Base-by-base conservation (phyloP, 2,329 filamentous ascomycete genomes). In the Aspergillus pseudoviridinutans region DNA sequence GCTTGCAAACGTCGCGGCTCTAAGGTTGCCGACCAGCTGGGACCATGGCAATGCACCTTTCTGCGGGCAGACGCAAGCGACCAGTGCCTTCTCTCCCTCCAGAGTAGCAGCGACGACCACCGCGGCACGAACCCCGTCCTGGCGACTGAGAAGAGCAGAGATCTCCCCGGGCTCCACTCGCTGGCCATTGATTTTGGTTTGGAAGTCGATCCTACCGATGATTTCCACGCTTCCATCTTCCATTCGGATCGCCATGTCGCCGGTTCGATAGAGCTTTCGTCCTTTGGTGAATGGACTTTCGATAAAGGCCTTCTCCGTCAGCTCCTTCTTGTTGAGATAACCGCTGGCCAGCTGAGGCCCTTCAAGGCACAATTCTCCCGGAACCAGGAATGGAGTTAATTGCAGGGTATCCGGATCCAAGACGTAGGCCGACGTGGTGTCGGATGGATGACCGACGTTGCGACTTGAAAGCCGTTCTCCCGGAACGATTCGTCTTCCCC, bases 151-250 rank as follows among this genome's bases (percentile, higher is more conserved):
- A 28, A 51, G 32, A 12, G 35, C n/a, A 25, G 57, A 50, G 4
- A 57, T 50, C 65, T 76, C 78, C 35, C 68, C 76, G 50, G 84
- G 77, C 70, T 84, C 87, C 49, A 86, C 80, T 50, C 84, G 75
- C 61, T 82, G 84, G 24, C 87, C 87, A 3, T 78, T 75, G 24
- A 87, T 71, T 70, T 88, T 88, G 55, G 85, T 80, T 66, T 85
- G 84, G 41, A 79, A 79, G 61, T 87, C 85, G 60, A 82, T 83
- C 35, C 86, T 78, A 1, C 84, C 83, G 9, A 84, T 47, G 25
- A 61, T 62, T 53, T 64, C 61, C 42, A 64, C 47, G n/a, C 51
- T 50, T 10, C 56, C 54, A 29, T 64, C 58, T 17, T 56, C 53
- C 28, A 56, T 56, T 24, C 56, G 57, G 6, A 58, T 29, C 17